These are phyloP conservation scores for Trichaptum fuscoviolaceum DNA, from an alignment of 768 basidiomycete genomes.

Conservation along the genomic window DNA sequence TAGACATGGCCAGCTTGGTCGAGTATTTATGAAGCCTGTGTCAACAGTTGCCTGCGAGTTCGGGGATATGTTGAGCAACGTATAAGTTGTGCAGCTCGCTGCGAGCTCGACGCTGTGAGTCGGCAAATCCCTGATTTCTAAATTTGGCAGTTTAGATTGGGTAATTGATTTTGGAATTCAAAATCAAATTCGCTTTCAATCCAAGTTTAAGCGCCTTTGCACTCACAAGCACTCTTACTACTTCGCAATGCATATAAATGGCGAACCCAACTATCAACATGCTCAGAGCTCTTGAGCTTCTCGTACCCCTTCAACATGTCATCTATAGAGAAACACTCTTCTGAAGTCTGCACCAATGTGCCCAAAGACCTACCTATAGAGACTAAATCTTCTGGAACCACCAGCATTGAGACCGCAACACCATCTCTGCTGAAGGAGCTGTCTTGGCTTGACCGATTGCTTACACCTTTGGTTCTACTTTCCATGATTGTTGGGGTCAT, in stretches of 20 bases:
- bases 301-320: background rate
- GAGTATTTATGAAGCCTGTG: background rate
- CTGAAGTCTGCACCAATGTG: background rate
- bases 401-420: background rate
- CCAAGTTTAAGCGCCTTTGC: background rate
- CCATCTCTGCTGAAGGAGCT: background rate
- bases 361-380: background rate
- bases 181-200: background rate
- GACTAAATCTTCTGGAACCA: background rate
- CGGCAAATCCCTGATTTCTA: no score
- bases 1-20: background rate
- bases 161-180: background rate
- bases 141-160: background rate
- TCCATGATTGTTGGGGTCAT: constrained; percentile 74
- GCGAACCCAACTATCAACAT: background rate
- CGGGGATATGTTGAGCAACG: background rate
- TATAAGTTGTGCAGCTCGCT: background rate
- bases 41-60: background rate
- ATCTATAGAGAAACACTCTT: background rate
- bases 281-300: background rate
- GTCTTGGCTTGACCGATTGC: constrained; percentile 40
- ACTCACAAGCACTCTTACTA: background rate
- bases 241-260: background rate
- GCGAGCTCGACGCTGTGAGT: no score
- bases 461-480: constrained; percentile 62